phyloP scores from a whole-genome alignment of 1,284 basidiomycete genomes.

The Puccinia novopanici region DNA sequence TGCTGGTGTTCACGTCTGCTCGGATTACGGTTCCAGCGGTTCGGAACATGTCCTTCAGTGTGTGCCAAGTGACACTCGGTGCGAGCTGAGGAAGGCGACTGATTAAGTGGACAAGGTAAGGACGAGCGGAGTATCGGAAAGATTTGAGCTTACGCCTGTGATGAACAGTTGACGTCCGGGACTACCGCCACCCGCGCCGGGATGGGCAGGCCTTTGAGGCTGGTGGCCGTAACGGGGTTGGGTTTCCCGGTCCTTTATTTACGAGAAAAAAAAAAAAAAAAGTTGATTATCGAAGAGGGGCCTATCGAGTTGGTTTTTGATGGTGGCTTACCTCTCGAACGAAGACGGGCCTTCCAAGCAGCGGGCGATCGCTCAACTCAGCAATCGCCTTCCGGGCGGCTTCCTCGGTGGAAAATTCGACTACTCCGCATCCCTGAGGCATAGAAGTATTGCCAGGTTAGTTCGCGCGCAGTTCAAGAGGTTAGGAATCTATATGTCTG shows the following conservation, averaged over 20 bases:
- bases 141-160: conserved; percentile 42
- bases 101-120: background rate
- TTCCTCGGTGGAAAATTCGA: conserved; percentile 81
- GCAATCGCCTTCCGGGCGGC: conserved; percentile 81
- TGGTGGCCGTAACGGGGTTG: conserved; percentile 90
- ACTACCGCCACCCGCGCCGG: conserved; percentile 17
- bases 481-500: too few species aligned
- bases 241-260: conserved; percentile 82
- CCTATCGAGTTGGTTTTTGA: background rate
- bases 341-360: conserved; percentile 89
- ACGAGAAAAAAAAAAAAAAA: background rate
- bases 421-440: conserved; percentile 57
- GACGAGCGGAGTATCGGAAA: background rate
- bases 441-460: background rate
- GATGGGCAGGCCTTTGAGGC: conserved; percentile 60
- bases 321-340: conserved; percentile 77
- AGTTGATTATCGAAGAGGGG: background rate
- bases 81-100: conserved; percentile 68
- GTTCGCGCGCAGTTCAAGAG: background rate
- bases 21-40: conserved; percentile 89
- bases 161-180: conserved; percentile 43
- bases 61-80: conserved; percentile 95
- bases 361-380: conserved; percentile 79
- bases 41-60: conserved; percentile 94
- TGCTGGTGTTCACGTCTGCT: conserved; percentile 89